Evolutionary conservation across 2,329 filamentous ascomycete species (phyloP), one percentile per base, ranked within the genome.

Genomic region (Clonostachys byssicola): DNA sequence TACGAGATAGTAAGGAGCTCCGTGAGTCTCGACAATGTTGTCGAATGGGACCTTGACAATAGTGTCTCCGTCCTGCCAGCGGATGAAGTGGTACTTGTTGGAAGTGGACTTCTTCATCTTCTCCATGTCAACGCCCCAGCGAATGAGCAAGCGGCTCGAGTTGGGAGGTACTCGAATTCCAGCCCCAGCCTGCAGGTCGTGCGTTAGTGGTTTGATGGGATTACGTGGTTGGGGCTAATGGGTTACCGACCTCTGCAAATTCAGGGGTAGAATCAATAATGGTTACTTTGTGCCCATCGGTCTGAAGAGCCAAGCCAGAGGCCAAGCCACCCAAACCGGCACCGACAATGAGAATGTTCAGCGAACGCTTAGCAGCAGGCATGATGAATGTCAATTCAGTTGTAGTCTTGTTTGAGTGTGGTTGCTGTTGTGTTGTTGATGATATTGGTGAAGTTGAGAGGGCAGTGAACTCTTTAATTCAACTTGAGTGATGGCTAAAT

Each of bases 1-100:
- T 14, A 83, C 59, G 45, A 83, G 77, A 39, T 75, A 63, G 52
- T 83, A 84, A 0, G 81, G 81, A 0, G 78, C 75, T 12, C 65
- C 65, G 53, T 85, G 85, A 50, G 75, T 77, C 4, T 60, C 57
- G 8, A 72, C 69, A 47, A 82, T 80, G 18, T 77, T 75, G 17
- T 66, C 58, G 43, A 59, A 56, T 2, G 56, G 51, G 16, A 59
- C 38, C 6, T 58, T 50, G n/a, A 51, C 50, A 17, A 64, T 56
- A 2, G 51, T 54, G 9, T 49, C 45, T 4, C 60, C 60, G 44
- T 58, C 51, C 12, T 56, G 42, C 59, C 56, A 64, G 17, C 56
- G 52, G 5, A 57, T 30, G 46, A 64, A 62, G 18, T 56, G 54
- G 47, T 61, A 56, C 6, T 52, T 16, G 30, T 49, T 51, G 12